phyloP scores from a whole-genome alignment of 192 early-diverging fungal species.

The Obelidium mucronatum region DNA sequence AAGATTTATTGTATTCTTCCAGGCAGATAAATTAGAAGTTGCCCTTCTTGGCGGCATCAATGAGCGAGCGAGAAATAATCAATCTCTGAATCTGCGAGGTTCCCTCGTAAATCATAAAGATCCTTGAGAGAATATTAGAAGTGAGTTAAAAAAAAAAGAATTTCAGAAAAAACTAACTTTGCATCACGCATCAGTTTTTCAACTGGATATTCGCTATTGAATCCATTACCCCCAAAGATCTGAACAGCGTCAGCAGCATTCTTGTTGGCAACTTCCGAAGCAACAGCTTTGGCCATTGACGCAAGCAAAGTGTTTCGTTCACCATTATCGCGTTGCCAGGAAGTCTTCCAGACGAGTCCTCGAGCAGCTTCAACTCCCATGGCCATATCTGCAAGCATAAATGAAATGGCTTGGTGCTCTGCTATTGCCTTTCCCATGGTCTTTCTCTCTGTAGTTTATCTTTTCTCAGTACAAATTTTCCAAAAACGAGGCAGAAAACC shows the following conservation, averaged over 20 bases:
- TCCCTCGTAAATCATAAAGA: constrained; percentile 97
- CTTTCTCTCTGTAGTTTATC: constrained; percentile 75
- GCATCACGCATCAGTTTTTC: constrained; percentile 88
- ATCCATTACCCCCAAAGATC: constrained; percentile 94
- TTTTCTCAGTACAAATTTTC: constrained; percentile 3
- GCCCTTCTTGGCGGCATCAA: constrained; percentile 68
- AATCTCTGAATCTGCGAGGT: constrained; percentile 95
- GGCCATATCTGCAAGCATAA: constrained; percentile 96
- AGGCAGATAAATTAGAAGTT: too few species aligned
- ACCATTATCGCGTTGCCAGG: constrained; percentile 86
- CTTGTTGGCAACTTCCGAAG: constrained; percentile 64
- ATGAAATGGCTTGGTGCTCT: constrained; percentile 89
- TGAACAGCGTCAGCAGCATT: constrained; percentile 90
- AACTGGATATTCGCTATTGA: constrained; percentile 90
- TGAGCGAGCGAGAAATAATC: constrained; percentile 84
- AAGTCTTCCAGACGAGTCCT: constrained; percentile 85
- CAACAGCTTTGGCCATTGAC: constrained; percentile 86
- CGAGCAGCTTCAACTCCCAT: constrained; percentile 91
- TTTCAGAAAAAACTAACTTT: constrained; percentile 8
- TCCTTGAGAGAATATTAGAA: background rate
- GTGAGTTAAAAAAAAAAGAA: background rate
- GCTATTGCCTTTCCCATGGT: constrained; percentile 92
- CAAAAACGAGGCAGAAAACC: constrained; percentile 5
- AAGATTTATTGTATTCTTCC: too few species aligned
- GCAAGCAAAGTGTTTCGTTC: constrained; percentile 93